Percentiles rank a stretch among this genome's conserved stretches.
phyloP scores from a whole-genome alignment of 768 basidiomycete genomes.

The Lanmaoa pseudosensibilis region DNA sequence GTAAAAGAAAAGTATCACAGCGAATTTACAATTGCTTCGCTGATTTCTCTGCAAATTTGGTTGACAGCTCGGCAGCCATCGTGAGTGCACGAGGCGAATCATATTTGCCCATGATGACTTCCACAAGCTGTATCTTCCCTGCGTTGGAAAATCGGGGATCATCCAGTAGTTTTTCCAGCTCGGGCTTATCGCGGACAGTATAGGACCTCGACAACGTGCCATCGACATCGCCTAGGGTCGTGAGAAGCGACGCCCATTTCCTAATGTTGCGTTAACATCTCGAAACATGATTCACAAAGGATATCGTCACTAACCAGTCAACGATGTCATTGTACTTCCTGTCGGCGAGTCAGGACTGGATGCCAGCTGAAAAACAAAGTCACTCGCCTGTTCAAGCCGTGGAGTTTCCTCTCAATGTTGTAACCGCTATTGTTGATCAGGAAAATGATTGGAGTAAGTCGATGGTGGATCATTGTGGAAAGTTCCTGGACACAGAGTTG shows the following conservation, averaged over 20 bases:
- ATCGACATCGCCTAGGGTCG: slow-evolving; percentile 52
- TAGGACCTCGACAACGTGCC: slow-evolving; percentile 57
- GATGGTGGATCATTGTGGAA: slow-evolving; percentile 75
- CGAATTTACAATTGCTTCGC: slow-evolving; percentile 17
- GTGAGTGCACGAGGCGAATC: slow-evolving; percentile 71
- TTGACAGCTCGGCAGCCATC: slow-evolving; percentile 44
- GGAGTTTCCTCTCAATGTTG: slow-evolving; percentile 81
- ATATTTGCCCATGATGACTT: slow-evolving; percentile 69
- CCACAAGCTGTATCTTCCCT: slow-evolving; percentile 73
- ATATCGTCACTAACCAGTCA: slow-evolving; percentile 50
- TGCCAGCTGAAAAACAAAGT: neutral
- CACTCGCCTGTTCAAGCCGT: slow-evolving; percentile 56
- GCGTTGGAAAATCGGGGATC: slow-evolving; percentile 60
- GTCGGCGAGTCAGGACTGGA: neutral
- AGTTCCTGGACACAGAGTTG: slow-evolving; percentile 82
- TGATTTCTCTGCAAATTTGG: slow-evolving; percentile 15
- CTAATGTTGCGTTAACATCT: slow-evolving; percentile 22
- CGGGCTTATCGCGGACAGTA: slow-evolving; percentile 63
- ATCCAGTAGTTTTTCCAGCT: slow-evolving; percentile 67
- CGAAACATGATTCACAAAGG: neutral
- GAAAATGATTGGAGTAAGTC: slow-evolving; percentile 81
- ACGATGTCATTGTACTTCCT: slow-evolving; percentile 87
- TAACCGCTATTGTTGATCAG: slow-evolving; percentile 81
- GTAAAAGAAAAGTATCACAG: neutral
- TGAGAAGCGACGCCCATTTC: slow-evolving; percentile 69